phyloP scores from a whole-genome alignment of 2,329 filamentous ascomycete genomes.

The Dothistroma pini region DNA sequence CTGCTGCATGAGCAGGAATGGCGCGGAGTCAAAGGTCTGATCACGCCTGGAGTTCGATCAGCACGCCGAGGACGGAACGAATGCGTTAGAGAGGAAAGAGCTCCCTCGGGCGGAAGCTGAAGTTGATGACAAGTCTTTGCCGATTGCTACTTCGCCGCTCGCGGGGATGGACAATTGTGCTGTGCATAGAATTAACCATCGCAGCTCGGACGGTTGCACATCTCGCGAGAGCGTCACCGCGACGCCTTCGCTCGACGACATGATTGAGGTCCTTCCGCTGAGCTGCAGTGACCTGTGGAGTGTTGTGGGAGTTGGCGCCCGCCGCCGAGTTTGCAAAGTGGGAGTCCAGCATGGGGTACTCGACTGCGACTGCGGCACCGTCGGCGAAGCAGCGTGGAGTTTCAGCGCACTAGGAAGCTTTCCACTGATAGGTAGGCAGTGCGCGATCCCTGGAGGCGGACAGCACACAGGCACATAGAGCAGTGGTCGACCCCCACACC shows the following conservation, averaged over 20 bases:
- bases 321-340: not conserved
- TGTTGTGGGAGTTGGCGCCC: not conserved
- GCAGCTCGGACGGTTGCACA: not conserved
- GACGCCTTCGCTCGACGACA: not conserved
- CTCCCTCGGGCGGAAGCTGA: constrained; percentile 2
- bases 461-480: not conserved
- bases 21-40: constrained; percentile 9
- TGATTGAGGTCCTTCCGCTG: not conserved
- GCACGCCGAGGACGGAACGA: constrained; percentile 14
- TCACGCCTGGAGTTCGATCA: constrained; percentile 1
- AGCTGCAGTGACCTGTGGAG: not conserved
- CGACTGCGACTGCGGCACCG: constrained; percentile 1
- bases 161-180: not conserved
- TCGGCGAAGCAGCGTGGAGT: not conserved
- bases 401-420: constrained; percentile 4
- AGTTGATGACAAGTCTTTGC: not conserved
- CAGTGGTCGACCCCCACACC: constrained; percentile 3
- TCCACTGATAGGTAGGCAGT: constrained; percentile 9
- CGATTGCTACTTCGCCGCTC: not conserved
- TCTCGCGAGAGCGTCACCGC: not conserved
- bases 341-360: not conserved
- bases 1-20: constrained; percentile 8
- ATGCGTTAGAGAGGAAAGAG: not conserved
- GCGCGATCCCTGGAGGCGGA: not conserved
- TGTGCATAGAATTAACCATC: not conserved